Evolutionary conservation across 1,284 basidiomycete genomes (phyloP).

Genomic region (Cryptococcus amylolentus): DNA sequence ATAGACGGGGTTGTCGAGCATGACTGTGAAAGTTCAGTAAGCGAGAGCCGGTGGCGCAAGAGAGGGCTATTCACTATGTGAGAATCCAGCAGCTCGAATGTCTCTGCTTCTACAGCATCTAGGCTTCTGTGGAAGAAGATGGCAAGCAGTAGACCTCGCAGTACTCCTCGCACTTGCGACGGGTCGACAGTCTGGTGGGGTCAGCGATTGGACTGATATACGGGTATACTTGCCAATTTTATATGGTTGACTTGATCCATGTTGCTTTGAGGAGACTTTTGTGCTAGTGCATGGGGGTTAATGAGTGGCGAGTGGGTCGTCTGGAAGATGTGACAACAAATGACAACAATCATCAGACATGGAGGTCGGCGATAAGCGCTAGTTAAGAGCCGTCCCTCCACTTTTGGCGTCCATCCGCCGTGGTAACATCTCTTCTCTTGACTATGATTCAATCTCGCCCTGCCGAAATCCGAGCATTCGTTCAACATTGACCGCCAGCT

Average conservation of each 20-base stretch:
- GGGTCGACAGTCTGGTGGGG: slow-evolving; percentile 28
- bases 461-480: too few relatives aligned
- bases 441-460: too few relatives aligned
- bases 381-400: too few relatives aligned
- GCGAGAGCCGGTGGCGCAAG: not conserved
- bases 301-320: too few relatives aligned
- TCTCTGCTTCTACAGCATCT: slow-evolving; percentile 38
- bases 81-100: slow-evolving; percentile 36
- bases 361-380: too few relatives aligned
- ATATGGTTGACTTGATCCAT: slow-evolving; percentile 18
- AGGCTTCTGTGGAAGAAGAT: slow-evolving; percentile 44
- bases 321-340: too few relatives aligned
- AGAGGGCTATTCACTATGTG: slow-evolving; percentile 30
- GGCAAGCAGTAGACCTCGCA: slow-evolving; percentile 33
- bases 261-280: not conserved
- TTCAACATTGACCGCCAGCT: too few relatives aligned
- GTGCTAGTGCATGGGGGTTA: not conserved
- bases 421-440: too few relatives aligned
- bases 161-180: slow-evolving; percentile 23
- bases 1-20: slow-evolving; percentile 18
- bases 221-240: slow-evolving; percentile 10
- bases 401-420: too few relatives aligned
- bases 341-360: too few relatives aligned
- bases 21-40: slow-evolving; percentile 3
- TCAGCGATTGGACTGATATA: not conserved